Evolutionary conservation across 2,329 filamentous ascomycete genomes (phyloP), one percentile per base, ranked within the genome.

Genomic region (Exserohilum turcica): DNA sequence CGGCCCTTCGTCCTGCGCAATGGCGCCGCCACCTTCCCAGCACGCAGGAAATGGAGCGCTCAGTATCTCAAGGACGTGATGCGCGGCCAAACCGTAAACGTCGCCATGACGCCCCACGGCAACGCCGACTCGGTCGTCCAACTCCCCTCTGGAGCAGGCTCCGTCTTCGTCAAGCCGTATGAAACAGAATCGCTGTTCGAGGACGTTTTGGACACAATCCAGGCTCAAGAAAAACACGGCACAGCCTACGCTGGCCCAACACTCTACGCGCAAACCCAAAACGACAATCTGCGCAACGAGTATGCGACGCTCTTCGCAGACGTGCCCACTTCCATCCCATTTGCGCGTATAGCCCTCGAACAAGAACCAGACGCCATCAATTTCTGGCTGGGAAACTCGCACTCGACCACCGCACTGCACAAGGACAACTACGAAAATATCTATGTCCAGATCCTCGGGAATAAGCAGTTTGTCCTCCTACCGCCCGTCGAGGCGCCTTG

Each of bases 381-480:
- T 68, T 80, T 94, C 66, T 93, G 90, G 90, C 85, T 94, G 43
- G 90, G 90, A 48, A 75, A 90, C 74, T 84, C 84, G 1, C 79
- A 78, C 32, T 89, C 86, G 21, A 80, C 83, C 1, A 92, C 90
- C 0, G 86, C 88, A 0, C 73, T 92, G 48, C 91, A 94, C 76
- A 89, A 88, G 66, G 91, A 94, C 75, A 89, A 89, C 65, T 93
- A 92, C 72, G 90, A 94, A 72, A 94, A 94, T 70, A 81, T 94
- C 0, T 94, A 92, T 71, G 87, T 91, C 1, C 90, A 93, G 66
- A 74, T 93, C 12, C 72, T 85, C 0, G 91, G 90, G 0, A 76
- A 77, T 50, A 94, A 94, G 70, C 85, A 89, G 61, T 94, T 94
- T 62, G 82, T 86, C 0, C 78, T 94, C 1, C 74, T 94, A 1